Evolutionary conservation across 2,329 filamentous ascomycete species (phyloP).

Genomic region (Aspergillus eucalypticola): DNA sequence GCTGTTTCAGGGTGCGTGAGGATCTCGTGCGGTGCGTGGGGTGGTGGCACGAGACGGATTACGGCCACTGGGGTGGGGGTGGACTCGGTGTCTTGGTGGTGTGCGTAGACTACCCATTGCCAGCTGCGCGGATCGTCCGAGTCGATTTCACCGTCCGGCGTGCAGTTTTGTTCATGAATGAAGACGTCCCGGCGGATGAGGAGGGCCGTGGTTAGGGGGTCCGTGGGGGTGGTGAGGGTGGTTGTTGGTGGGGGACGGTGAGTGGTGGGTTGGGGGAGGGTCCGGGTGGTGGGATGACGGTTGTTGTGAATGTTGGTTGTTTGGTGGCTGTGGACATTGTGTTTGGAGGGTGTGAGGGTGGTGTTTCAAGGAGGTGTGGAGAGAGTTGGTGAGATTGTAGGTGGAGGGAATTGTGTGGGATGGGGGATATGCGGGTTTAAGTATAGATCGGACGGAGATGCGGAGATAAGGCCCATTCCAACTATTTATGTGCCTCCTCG

Average conservation of each 20-base stretch:
- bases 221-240: conserved; percentile 27
- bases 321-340: background rate
- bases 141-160: conserved; percentile 73
- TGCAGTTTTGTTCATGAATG: conserved; percentile 58
- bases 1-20: conserved; percentile 29
- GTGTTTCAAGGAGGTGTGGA: background rate
- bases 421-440: background rate
- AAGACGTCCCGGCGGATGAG: conserved; percentile 59
- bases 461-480: conserved; percentile 7
- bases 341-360: background rate
- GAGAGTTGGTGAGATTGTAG: background rate
- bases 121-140: conserved; percentile 74
- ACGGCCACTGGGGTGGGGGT: conserved; percentile 65
- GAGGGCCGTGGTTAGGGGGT: conserved; percentile 56
- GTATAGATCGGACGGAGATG: conserved; percentile 5
- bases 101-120: conserved; percentile 83
- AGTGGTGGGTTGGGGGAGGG: background rate
- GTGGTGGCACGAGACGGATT: conserved; percentile 78
- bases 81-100: conserved; percentile 28
- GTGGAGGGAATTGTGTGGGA: background rate
- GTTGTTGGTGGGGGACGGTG: conserved; percentile 24
- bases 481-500: background rate
- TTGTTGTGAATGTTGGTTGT: conserved; percentile 11
- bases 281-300: conserved; percentile 19
- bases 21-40: conserved; percentile 63